Evolutionary conservation across 1,284 basidiomycete genomes (phyloP).

Genomic region (Cutaneotrichosporon sp.): DNA sequence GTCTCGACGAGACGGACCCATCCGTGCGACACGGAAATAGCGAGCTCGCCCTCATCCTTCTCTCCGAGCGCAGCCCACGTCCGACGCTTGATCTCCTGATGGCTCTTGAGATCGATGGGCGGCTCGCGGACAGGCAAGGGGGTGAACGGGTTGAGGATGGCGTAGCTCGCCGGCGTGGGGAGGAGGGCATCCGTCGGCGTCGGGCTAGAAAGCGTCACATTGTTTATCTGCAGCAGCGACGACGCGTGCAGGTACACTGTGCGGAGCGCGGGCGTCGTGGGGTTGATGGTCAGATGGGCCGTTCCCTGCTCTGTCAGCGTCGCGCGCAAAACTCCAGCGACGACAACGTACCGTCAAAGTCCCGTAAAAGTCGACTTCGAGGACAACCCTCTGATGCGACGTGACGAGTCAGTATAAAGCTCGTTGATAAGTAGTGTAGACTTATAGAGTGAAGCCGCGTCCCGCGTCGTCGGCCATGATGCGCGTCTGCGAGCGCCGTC

Average conservation of each 20-base stretch:
- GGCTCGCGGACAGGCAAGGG: conserved; percentile 32
- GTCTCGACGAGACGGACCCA: conserved; percentile 51
- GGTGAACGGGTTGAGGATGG: conserved; percentile 57
- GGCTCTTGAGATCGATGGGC: conserved; percentile 71
- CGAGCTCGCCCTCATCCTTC: conserved; percentile 86
- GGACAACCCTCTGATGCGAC: conserved; percentile 43
- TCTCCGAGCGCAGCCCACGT: conserved; percentile 85
- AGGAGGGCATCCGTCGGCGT: conserved; percentile 33
- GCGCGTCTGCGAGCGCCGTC: too few species aligned
- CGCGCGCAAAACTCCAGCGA: not conserved
- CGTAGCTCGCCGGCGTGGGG: conserved; percentile 67
- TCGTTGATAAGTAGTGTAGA: conserved; percentile 1
- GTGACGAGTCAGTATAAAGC: conserved; percentile 15
- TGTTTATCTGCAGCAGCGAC: conserved; percentile 36
- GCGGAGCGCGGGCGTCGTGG: conserved; percentile 37
- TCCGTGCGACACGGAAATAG: conserved; percentile 83
- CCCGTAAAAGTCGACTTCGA: conserved; percentile 45
- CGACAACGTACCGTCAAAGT: conserved; percentile 29
- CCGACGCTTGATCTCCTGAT: conserved; percentile 90
- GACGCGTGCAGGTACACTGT: conserved; percentile 45
- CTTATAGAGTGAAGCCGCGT: conserved; percentile 23
- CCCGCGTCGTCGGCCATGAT: conserved; percentile 20
- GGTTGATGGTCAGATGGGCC: conserved; percentile 42
- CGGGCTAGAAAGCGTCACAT: conserved; percentile 42
- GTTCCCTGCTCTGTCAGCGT: conserved; percentile 28